Conservation (phyloP, 768 basidiomycete species). For the Clitopilus passeckerianus region DNA sequence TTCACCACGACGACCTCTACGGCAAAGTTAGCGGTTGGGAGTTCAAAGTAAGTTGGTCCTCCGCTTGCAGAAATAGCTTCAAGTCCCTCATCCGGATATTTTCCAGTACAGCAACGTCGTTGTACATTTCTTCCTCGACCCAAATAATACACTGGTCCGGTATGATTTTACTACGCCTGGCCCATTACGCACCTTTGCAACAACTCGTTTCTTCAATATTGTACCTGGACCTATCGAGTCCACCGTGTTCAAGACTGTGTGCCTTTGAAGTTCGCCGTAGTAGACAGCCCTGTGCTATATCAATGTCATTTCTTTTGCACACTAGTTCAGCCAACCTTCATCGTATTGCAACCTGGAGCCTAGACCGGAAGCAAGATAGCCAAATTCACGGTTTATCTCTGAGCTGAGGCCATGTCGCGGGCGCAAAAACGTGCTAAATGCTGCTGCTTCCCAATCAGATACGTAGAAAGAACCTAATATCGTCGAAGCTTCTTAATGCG, state of each 20-base stretch:
- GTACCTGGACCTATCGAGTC: conserved; percentile 18
- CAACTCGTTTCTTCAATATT: conserved; percentile 24
- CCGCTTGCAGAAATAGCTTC: background rate
- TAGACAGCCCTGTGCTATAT: no score
- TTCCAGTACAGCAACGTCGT: background rate
- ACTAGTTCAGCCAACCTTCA: no score
- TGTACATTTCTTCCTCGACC: conserved; percentile 16
- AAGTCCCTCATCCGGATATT: background rate
- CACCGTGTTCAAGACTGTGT: conserved; percentile 19
- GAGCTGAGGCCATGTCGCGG: no score
- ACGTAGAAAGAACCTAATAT: no score
- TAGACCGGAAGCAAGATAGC: no score
- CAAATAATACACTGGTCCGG: conserved; percentile 18
- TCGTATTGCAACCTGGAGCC: background rate
- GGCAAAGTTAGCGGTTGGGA: conserved; percentile 16
- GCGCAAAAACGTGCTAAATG: no score
- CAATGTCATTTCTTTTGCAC: no score
- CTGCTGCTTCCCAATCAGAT: no score
- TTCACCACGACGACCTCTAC: conserved; percentile 19
- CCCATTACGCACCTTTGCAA: conserved; percentile 20
- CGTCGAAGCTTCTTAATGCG: no score
- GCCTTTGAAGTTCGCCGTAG: conserved; percentile 1
- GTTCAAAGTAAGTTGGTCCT: conserved; percentile 4
- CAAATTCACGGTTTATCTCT: no score
- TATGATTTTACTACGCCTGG: conserved; percentile 23